Evolutionary conservation across 345 rosid genomes (phyloP).

Genomic region (Populus davidiana): DNA sequence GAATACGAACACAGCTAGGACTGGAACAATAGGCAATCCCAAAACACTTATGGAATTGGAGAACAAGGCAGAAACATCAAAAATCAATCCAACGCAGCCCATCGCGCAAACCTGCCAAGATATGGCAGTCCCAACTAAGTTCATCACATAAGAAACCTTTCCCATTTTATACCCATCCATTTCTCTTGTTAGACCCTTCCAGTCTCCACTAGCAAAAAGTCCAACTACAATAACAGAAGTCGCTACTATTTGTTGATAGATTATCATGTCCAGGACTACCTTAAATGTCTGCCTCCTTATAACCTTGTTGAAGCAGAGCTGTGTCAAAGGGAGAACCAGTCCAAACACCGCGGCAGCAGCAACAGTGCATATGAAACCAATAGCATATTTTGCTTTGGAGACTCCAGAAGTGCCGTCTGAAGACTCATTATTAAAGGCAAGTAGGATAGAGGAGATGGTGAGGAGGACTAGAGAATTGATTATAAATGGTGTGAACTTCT

Average conservation of each 20-base stretch:
- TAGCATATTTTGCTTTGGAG: conserved; percentile 22
- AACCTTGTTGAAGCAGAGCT: conserved; percentile 41
- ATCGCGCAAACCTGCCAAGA: conserved; percentile 44
- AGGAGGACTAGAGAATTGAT: conserved; percentile 37
- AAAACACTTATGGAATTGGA: conserved; percentile 42
- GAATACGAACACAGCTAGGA: conserved; percentile 48
- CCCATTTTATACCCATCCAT: conserved; percentile 48
- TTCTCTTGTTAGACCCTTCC: conserved; percentile 39
- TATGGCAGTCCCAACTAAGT: conserved; percentile 39
- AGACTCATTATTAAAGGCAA: conserved; percentile 33
- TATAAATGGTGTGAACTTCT: conserved; percentile 47
- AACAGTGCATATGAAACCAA: conserved; percentile 49
- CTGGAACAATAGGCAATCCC: conserved; percentile 55
- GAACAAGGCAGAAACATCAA: conserved; percentile 61
- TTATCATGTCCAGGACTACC: conserved; percentile 40
- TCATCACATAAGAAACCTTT: conserved; percentile 45
- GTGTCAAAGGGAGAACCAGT: conserved; percentile 36
- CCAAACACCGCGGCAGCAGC: conserved; percentile 47
- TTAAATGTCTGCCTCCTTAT: conserved; percentile 32
- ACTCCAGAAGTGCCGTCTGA: conserved; percentile 1
- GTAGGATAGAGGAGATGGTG: conserved; percentile 36
- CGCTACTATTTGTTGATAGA: conserved; percentile 39
- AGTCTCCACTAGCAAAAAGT: conserved; percentile 54
- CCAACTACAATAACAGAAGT: conserved; percentile 35
- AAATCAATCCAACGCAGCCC: conserved; percentile 48